These are phyloP conservation scores for Amanita phalloides DNA, from an alignment of 768 basidiomycete genomes.

Conservation along the genomic window DNA sequence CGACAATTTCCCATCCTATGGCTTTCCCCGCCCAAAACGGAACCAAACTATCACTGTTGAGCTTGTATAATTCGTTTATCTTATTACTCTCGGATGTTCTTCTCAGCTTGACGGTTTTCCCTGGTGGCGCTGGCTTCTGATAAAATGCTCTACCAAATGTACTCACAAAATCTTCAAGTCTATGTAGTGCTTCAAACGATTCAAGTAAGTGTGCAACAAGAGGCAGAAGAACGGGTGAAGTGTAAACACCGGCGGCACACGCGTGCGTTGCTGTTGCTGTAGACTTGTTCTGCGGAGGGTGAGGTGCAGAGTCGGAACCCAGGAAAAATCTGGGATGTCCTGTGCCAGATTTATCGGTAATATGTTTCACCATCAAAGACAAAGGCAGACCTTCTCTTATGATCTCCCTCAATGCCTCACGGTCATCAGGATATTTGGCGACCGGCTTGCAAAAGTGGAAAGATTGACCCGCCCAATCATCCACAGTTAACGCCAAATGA, in stretches of 20 bases:
- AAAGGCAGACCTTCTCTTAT: slow-evolving; percentile 53
- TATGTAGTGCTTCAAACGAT: slow-evolving; percentile 77
- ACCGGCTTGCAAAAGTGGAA: slow-evolving; percentile 98
- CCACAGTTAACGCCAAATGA: slow-evolving; percentile 87
- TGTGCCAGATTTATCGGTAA: slow-evolving; percentile 11
- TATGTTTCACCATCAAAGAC: no score
- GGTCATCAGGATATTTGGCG: slow-evolving; percentile 91
- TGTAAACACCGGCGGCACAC: slow-evolving; percentile 96
- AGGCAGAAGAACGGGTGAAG: slow-evolving; percentile 85
- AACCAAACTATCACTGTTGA: slow-evolving; percentile 44
- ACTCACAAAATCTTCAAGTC: slow-evolving; percentile 73
- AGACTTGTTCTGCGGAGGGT: slow-evolving; percentile 60
- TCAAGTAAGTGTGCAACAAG: slow-evolving; percentile 84
- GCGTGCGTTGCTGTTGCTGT: slow-evolving; percentile 56
- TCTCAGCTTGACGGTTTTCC: slow-evolving; percentile 30
- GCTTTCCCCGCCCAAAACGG: slow-evolving; percentile 86
- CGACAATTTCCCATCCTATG: slow-evolving; percentile 59
- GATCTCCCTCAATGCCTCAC: slow-evolving; percentile 69
- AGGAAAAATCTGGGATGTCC: slow-evolving; percentile 96
- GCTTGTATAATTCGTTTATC: slow-evolving; percentile 38
- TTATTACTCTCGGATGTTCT: slow-evolving; percentile 21
- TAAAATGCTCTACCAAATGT: slow-evolving; percentile 78
- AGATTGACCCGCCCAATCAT: slow-evolving; percentile 93
- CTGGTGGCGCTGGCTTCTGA: slow-evolving; percentile 19
- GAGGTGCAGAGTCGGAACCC: slow-evolving; percentile 95